Conservation (phyloP, 164 flowering plant genomes). For the Kingdonia uniflora region DNA sequence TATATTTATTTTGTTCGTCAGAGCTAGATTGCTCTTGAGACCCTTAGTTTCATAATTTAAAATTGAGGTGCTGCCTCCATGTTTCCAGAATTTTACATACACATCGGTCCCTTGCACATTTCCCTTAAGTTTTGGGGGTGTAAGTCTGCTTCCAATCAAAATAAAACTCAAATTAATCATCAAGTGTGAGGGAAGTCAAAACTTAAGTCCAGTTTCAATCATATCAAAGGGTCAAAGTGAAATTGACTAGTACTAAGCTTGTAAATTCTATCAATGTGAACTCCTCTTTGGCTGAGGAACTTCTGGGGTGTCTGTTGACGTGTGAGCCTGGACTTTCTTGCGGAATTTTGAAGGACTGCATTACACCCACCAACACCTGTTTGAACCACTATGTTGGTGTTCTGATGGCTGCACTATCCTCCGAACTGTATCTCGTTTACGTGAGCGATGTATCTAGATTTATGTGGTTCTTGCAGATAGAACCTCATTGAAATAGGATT, state of each 20-base stretch:
- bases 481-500: conserved; percentile 33
- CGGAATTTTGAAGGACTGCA: conserved; percentile 53
- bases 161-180: conserved; percentile 29
- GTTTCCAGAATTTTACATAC: no score
- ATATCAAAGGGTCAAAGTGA: no score
- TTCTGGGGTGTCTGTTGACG: conserved; percentile 59
- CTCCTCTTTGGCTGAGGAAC: conserved; percentile 64
- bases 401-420: conserved; percentile 51
- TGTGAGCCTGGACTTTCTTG: conserved; percentile 89
- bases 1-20: no score
- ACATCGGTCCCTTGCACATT: no score
- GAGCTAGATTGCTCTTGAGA: no score
- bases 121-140: no score
- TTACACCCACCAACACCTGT: conserved; percentile 41
- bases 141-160: no score
- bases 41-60: not conserved
- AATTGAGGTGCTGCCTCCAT: no score
- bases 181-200: conserved; percentile 23
- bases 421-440: conserved; percentile 32
- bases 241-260: no score
- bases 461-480: conserved; percentile 77
- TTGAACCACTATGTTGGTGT: conserved; percentile 91
- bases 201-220: no score
- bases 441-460: conserved; percentile 66
- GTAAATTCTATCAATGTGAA: conserved; percentile 53